These are phyloP conservation scores for Gardenia jasminoides DNA, from an alignment of 257 asterid species.

Conservation along the genomic window DNA sequence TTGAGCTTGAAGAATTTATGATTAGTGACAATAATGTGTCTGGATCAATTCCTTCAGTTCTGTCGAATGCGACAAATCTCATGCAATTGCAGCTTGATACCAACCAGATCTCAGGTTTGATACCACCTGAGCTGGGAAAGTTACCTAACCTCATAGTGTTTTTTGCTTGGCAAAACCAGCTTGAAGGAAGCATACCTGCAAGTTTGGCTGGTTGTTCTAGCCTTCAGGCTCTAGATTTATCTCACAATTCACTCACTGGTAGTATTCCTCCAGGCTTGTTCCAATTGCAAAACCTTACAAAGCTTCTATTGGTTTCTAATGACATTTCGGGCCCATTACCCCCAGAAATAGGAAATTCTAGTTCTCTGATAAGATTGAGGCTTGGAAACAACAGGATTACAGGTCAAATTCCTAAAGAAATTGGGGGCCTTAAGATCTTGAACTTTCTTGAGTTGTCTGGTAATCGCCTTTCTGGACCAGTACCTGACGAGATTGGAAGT, in stretches of 20 bases:
- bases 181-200: conserved; percentile 45
- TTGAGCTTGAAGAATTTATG: conserved; percentile 47
- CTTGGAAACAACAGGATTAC: conserved; percentile 39
- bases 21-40: conserved; percentile 42
- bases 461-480: conserved; percentile 38
- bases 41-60: conserved; percentile 40
- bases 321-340: conserved; percentile 46
- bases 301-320: conserved; percentile 44
- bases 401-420: conserved; percentile 39
- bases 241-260: conserved; percentile 50
- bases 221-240: conserved; percentile 42
- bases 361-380: conserved; percentile 46
- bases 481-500: conserved; percentile 39
- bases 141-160: conserved; percentile 40
- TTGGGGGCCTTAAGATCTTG: conserved; percentile 37
- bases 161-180: conserved; percentile 48
- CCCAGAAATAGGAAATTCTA: conserved; percentile 35
- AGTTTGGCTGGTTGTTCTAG: conserved; percentile 42
- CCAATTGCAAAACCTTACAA: conserved; percentile 39
- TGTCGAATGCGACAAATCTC: conserved; percentile 36
- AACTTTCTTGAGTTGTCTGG: conserved; percentile 45
- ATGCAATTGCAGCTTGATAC: conserved; percentile 42
- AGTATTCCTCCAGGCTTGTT: conserved; percentile 39
- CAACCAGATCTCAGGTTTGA: conserved; percentile 47
- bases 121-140: conserved; percentile 44